These are phyloP conservation scores for Lactarius sanguifluus DNA, from an alignment of 768 basidiomycete genomes.

Conservation along the genomic window DNA sequence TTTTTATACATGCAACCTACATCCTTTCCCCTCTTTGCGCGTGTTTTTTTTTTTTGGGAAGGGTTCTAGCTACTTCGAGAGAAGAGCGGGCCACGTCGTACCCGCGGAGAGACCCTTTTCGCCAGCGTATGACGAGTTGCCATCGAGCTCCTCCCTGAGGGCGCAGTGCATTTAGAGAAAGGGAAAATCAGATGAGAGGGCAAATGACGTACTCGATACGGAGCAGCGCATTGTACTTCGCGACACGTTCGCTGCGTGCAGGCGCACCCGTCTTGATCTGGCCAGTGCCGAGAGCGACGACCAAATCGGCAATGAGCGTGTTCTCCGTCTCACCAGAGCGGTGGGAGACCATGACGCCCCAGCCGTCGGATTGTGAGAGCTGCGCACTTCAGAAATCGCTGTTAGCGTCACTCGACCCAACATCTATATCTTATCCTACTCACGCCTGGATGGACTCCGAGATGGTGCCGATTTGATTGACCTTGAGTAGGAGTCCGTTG, in stretches of 20 bases:
- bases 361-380: constrained; percentile 91
- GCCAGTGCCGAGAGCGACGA: constrained; percentile 87
- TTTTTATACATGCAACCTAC: constrained; percentile 15
- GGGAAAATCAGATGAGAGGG: constrained; percentile 18
- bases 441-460: constrained; percentile 99
- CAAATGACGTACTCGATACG: constrained; percentile 73
- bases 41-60: neutral
- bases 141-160: constrained; percentile 73
- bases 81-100: constrained; percentile 64
- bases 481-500: constrained; percentile 97
- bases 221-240: constrained; percentile 88
- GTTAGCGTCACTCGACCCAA: neutral
- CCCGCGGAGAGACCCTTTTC: constrained; percentile 80
- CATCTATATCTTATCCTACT: constrained; percentile 36
- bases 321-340: constrained; percentile 98
- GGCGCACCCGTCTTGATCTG: constrained; percentile 99
- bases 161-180: constrained; percentile 15
- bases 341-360: constrained; percentile 99
- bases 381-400: constrained; percentile 62
- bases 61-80: constrained; percentile 51
- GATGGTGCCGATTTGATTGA: constrained; percentile 99
- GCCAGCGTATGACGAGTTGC: constrained; percentile 70
- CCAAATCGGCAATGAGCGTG: constrained; percentile 93
- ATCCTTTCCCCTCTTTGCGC: neutral
- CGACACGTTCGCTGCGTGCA: constrained; percentile 93